Conservation (phyloP, 2,329 filamentous ascomycete species). For the Microcera coccophila region DNA sequence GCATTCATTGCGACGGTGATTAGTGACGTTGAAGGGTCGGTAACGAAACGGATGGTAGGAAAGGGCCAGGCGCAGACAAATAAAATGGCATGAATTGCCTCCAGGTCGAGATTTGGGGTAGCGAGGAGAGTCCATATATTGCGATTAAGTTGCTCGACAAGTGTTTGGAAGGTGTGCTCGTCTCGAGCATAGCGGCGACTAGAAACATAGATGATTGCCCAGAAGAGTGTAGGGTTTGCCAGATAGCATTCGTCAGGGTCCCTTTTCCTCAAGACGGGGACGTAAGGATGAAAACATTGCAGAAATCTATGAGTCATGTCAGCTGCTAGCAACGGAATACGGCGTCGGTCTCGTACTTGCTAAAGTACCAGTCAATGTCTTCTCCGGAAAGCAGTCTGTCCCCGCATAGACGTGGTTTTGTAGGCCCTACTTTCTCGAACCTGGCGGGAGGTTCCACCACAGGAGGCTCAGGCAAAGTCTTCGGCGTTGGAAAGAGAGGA, state of each 20-base stretch:
- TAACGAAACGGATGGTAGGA: conserved; percentile 48
- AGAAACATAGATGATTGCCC: conserved; percentile 50
- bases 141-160: conserved; percentile 44
- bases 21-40: conserved; percentile 48
- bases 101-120: conserved; percentile 41
- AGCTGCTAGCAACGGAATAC: neutral
- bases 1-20: conserved; percentile 46
- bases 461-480: conserved; percentile 6
- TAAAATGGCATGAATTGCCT: conserved; percentile 50
- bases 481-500: neutral
- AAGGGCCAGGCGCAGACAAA: conserved; percentile 51
- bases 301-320: conserved; percentile 39
- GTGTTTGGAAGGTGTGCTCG: conserved; percentile 39
- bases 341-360: conserved; percentile 35
- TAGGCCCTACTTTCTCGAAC: conserved; percentile 25
- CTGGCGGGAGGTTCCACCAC: conserved; percentile 1
- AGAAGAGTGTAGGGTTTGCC: conserved; percentile 48
- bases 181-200: conserved; percentile 48
- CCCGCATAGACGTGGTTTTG: conserved; percentile 43
- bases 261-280: conserved; percentile 47
- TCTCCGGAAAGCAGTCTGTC: conserved; percentile 48
- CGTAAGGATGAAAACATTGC: conserved; percentile 49
- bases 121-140: conserved; percentile 45
- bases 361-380: conserved; percentile 55
- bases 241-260: conserved; percentile 51